Conservation (phyloP, 148 eudicot genomes). For the Rhododendron simsii region DNA sequence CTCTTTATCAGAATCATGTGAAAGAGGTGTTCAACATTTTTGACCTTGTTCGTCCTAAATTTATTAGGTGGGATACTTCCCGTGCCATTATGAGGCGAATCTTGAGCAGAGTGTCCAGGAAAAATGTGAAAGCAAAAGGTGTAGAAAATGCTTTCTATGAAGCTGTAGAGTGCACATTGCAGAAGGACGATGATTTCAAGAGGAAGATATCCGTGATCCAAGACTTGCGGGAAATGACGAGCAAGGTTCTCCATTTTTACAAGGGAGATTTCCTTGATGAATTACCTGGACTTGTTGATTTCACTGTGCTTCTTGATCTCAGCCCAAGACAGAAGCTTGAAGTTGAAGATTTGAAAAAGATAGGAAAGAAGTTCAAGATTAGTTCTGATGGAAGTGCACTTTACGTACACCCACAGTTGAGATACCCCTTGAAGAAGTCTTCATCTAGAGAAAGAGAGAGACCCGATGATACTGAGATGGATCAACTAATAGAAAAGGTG, state of each 20-base stretch:
- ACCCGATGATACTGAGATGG: slow-evolving; percentile 44
- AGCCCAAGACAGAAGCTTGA: slow-evolving; percentile 50
- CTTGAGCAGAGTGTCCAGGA: slow-evolving; percentile 54
- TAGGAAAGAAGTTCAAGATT: slow-evolving; percentile 47
- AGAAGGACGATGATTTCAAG: slow-evolving; percentile 55
- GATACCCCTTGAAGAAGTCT: slow-evolving; percentile 34
- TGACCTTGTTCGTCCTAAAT: slow-evolving; percentile 80
- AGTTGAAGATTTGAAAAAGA: slow-evolving; percentile 45
- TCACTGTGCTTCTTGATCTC: slow-evolving; percentile 61
- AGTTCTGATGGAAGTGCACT: slow-evolving; percentile 66
- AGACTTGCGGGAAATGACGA: slow-evolving; percentile 82
- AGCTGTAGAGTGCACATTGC: slow-evolving; percentile 64
- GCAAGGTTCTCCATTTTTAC: slow-evolving; percentile 77
- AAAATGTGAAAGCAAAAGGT: slow-evolving; percentile 33
- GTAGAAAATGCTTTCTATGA: slow-evolving; percentile 64
- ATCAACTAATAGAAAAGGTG: slow-evolving; percentile 45
- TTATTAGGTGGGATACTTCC: slow-evolving; percentile 53
- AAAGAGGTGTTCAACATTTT: slow-evolving; percentile 80
- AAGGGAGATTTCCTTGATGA: slow-evolving; percentile 86
- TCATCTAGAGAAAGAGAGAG: slow-evolving; percentile 32
- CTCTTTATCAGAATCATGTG: slow-evolving; percentile 94
- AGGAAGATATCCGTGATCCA: slow-evolving; percentile 61
- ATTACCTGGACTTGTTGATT: slow-evolving; percentile 83
- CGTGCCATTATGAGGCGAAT: slow-evolving; percentile 51
- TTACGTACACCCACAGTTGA: slow-evolving; percentile 68